Evolutionary conservation across 2,329 filamentous ascomycete genomes (phyloP).

Genomic region (Cladophialophora immunda): DNA sequence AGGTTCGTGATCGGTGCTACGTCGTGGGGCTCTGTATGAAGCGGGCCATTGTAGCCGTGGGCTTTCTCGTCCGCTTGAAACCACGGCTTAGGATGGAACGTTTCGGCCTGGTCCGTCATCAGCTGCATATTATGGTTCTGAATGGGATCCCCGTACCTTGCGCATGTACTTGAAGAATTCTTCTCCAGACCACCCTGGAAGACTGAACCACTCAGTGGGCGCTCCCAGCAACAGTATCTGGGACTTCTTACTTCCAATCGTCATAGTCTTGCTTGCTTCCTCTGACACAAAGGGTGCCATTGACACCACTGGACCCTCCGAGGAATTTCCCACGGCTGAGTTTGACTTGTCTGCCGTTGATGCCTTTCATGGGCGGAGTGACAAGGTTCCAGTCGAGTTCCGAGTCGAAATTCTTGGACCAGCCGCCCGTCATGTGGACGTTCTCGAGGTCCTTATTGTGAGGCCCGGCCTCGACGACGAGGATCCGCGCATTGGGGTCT

Average conservation of each 20-base stretch:
- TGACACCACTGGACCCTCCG: conserved; percentile 55
- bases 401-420: conserved; percentile 54
- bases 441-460: conserved; percentile 56
- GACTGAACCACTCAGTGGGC: conserved; percentile 51
- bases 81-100: conserved; percentile 67
- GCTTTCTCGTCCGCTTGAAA: conserved; percentile 58
- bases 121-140: background rate
- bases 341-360: conserved; percentile 53
- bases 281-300: conserved; percentile 55
- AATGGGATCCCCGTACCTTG: conserved; percentile 56
- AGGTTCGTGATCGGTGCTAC: conserved; percentile 66
- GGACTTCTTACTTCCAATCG: conserved; percentile 61
- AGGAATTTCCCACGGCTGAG: conserved; percentile 55
- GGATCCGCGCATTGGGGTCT: conserved; percentile 51
- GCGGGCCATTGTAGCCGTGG: conserved; percentile 62
- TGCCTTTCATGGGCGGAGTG: conserved; percentile 50
- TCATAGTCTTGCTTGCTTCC: conserved; percentile 59
- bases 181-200: conserved; percentile 61
- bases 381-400: conserved; percentile 57
- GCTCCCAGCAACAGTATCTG: conserved; percentile 43
- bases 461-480: conserved; percentile 59
- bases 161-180: conserved; percentile 66
- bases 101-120: conserved; percentile 60
- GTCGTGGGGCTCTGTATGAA: conserved; percentile 67
- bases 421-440: conserved; percentile 57